A percentile compares a stretch with the other conserved stretches of the same genome.
phyloP scores from a whole-genome alignment of 345 rosid genomes.

The Populus alba region DNA sequence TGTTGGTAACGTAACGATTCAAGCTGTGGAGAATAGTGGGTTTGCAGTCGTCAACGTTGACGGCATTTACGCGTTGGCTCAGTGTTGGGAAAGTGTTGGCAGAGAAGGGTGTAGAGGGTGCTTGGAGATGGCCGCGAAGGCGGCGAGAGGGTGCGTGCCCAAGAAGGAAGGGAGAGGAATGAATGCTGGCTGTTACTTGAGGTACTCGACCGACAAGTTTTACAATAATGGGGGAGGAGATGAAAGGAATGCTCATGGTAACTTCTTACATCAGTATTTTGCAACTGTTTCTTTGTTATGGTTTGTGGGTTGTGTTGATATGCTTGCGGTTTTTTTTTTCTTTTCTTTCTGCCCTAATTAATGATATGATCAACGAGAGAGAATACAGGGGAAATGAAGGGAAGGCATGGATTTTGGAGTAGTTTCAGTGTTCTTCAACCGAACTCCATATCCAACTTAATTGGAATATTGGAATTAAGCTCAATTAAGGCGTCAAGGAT shows the following conservation, averaged over 20 bases:
- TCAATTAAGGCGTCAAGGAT: no score
- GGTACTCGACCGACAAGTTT: slow-evolving; percentile 41
- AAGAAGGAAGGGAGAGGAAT: slow-evolving; percentile 50
- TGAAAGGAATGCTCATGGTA: slow-evolving; percentile 26
- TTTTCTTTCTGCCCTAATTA: no score
- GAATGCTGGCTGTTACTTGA: slow-evolving; percentile 46
- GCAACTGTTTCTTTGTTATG: no score
- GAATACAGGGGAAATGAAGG: no score
- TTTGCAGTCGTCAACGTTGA: slow-evolving; percentile 27
- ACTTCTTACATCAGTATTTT: background rate
- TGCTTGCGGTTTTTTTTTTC: no score
- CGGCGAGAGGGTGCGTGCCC: slow-evolving; percentile 29
- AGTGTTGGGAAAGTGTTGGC: slow-evolving; percentile 48
- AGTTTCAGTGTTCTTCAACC: no score
- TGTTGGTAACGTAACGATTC: slow-evolving; percentile 28
- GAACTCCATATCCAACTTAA: no score
- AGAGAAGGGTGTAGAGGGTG: slow-evolving; percentile 42
- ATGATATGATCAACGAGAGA: no score
- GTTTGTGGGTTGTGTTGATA: no score
- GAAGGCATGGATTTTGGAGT: no score
- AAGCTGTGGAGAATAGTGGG: slow-evolving; percentile 35
- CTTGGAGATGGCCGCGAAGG: slow-evolving; percentile 36
- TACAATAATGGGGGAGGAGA: slow-evolving; percentile 13
- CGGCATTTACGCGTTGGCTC: slow-evolving; percentile 46
- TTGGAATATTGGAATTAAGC: no score